Evolutionary conservation across 1,139 yeast genomes (phyloP), one percentile per base, ranked within the genome.

Genomic region (Debaryomyces singareniensis): DNA sequence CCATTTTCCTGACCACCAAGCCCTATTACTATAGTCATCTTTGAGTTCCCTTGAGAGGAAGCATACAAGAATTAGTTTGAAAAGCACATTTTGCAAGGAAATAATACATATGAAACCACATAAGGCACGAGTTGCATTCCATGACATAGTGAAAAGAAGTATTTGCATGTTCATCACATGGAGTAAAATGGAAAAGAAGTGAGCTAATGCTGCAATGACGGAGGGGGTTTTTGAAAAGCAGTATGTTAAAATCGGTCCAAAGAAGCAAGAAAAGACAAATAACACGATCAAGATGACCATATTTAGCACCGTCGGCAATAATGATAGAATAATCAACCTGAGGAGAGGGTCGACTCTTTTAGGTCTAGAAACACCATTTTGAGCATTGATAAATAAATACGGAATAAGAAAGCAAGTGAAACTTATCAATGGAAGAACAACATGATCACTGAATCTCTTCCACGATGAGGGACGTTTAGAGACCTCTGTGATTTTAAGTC

Each of bases 1-100:
- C 95, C 95, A 85, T 29, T 64, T 68, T 0, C 95, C 95, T 0
- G 85, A 72, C 95, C 95, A 86, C 95, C 95, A 86, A 0, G 89
- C 78, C 16, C 68, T 48, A 44, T 81, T 82, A 2, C 81, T 51
- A 23, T 58, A 56, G 36, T 73, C 78, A 35, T 68, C 72, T 26
- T 63, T 66, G 36, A 72, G 57, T 45, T 85, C 95, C 35, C 80
- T 61, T 1, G 89, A 67, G 11, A 83, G 48, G 4, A 72, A 42
- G 4, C 74, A 29, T 2, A 73, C 53, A 3, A 72, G 60, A 1
- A 71, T 39, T 1, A 68, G 39, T 20, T 42, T 45, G 14, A 73
- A 66, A 2, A 80, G n/a, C 5, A 71, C 46, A 13, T 73, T 60
- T 37, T 83, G 91, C 11, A 78, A 43, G 29, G 68, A 64, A 6